Evolutionary conservation across 768 basidiomycete species (phyloP), one percentile per base, ranked within the genome.

Genomic region (Dentipellis fragilis): DNA sequence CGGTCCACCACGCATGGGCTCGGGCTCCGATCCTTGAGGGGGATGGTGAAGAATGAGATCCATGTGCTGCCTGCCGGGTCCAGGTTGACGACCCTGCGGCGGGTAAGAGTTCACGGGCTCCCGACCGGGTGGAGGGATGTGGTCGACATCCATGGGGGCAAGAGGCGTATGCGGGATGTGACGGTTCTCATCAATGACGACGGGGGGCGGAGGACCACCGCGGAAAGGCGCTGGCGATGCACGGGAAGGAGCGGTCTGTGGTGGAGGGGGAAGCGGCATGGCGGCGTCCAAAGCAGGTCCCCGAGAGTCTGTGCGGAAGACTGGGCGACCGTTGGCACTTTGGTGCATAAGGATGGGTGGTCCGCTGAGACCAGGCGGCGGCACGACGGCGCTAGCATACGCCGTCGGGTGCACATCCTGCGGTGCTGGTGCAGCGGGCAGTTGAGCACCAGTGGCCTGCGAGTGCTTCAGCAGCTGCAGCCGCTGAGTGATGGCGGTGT

Each of bases 341-440:
- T 80, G 72, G 60, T 84, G 80, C 23, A 89, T 62, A 52, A 87
- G 69, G 19, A 88, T 73, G 21, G 85, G 84, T 0, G 85, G 85
- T 0, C 87, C 87, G 8, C 73, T 73, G 12, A 89, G 72, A 7
- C 84, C 81, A 1, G 81, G 61, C 2, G 69, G 80, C 23, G 88
- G 85, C 11, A 85, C 85, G 1, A 85, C 80, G 0, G 85, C 79
- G 58, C 83, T 87, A 0, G 90, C 89, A 63, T 96, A 97, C 4
- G 92, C 92, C 3, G 92, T 95, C 1, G 94, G 94, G 64, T 97
- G 94, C 0, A 97, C 94, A 63, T 97, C 94, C 62, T 94, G 89
- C 5, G 94, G 93, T 1, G 87, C 87, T 40, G 94, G 94, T 7
- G 93, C 89, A 42, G 90, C 87, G 46, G 87, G 92, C 7, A 93